Evolutionary conservation across 345 rosid genomes (phyloP).

Genomic region (Salix purpurea): DNA sequence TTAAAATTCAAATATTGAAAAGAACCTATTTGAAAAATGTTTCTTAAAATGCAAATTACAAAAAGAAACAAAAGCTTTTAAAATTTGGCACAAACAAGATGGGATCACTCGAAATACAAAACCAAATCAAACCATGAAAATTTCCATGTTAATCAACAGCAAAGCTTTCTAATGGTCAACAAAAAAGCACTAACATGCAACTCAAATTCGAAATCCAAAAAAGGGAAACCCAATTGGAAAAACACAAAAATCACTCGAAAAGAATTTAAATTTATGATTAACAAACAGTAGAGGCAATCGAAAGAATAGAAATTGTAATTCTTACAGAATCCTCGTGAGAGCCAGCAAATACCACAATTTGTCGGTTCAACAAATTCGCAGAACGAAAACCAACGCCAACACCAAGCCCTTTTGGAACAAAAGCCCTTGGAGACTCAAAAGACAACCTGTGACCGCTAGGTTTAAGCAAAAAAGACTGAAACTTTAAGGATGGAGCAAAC

Average conservation of each 20-base stretch:
- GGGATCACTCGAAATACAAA: background rate
- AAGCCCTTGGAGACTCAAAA: background rate
- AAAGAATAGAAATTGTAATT: background rate
- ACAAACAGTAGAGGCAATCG: background rate
- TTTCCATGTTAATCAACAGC: background rate
- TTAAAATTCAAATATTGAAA: background rate
- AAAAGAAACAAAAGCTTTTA: background rate
- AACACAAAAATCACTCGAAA: background rate
- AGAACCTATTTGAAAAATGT: background rate
- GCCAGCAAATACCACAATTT: constrained; percentile 46
- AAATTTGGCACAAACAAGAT: background rate
- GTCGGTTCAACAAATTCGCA: constrained; percentile 23
- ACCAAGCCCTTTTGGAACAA: constrained; percentile 20
- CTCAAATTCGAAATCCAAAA: background rate
- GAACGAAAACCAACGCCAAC: constrained; percentile 29
- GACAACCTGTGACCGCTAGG: constrained; percentile 5
- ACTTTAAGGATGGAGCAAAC: constrained; percentile 7
- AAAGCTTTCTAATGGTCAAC: background rate
- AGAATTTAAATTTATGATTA: background rate
- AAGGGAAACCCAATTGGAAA: background rate
- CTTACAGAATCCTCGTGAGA: constrained; percentile 65
- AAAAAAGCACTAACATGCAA: background rate
- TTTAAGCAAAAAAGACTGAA: background rate
- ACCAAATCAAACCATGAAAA: background rate
- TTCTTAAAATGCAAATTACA: background rate